Evolutionary conservation across 495 filamentous ascomycete genomes (phyloP), one percentile per base, ranked within the genome.

Genomic region (Delitschia confertaspora): DNA sequence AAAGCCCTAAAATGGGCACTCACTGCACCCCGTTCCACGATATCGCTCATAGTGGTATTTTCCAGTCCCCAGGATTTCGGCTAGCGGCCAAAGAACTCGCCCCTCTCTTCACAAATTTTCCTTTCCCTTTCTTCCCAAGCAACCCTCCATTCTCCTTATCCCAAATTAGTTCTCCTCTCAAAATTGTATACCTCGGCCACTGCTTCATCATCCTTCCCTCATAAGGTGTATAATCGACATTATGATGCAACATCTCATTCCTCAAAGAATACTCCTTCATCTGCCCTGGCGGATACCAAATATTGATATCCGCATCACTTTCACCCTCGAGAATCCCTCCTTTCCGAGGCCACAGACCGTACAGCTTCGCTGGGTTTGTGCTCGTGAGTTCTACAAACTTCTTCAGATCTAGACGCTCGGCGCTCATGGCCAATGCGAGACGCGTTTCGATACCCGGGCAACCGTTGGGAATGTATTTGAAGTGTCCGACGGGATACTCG

Each of bases 211-310:
- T 56, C 47, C 66, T 65, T 2, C 74, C 75, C 59, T 80, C 78
- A 47, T 69, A 82, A 1, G 74, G 75, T 19, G 75, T 78, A 48
- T 79, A 78, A 47, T 81, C 75, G 3, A 71, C 68, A 49, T 71
- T 65, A 43, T 79, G 75, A 51, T 79, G 75, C 43, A 81, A 56
- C 57, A 71, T 69, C 7, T 58, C 57, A 33, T 80, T 74, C 24
- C 41, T 71, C 20, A 78, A 36, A 4, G 38, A 27, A 46, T 72
- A 67, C 10, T 64, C 53, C 25, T 63, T 48, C 45, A 69, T 55
- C 38, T 41, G 60, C 1, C 57, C 58, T 16, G 60, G 56, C n/a
- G 69, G 66, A 57, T 75, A 72, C 70, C 71, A 76, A 32, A 74
- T 66, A 6, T 65, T 64, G 33, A 74, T 49, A 55, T 76, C 72